Base-by-base conservation (phyloP, 2,329 filamentous ascomycete genomes). In the Talaromyces amestolkiae region DNA sequence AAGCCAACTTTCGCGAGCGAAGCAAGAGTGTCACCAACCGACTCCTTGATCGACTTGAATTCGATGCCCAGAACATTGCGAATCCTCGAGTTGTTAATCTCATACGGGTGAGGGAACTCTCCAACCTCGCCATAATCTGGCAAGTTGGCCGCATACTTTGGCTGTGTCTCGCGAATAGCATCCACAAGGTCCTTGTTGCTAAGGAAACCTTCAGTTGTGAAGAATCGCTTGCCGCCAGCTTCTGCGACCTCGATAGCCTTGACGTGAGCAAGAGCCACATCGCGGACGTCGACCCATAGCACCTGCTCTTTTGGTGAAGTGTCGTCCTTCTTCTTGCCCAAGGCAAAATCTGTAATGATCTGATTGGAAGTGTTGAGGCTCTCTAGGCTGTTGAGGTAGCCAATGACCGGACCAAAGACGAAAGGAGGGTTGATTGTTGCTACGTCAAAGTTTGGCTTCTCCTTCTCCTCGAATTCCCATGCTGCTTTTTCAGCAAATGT, bases 281-380 rank as follows among this genome's bases (percentile, higher is more conserved):
- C 81, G 8, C 80, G 78, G 17, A 83, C 81, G 76, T 82, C 73
- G 2, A 89, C 85, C 79, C 86, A 90, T 1, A 87, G 79, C 71
- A 80, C 87, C 0, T 83, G 83, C 0, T 83, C 84, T 0, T 86
- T 89, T 0, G 86, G 81, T 0, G 84, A 81, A 10, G 90, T 82
- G 31, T 82, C 80, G 1, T 84, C 78, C 68, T 86, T 87, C 73
- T 80, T 84, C 66, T 85, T 84, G 19, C 90, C 90, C 7, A 82
- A 83, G n/a, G 89, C 82, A 61, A 91, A 77, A 67, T 89, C 83
- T 9, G 85, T 80, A 63, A 92, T 83, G 22, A 88, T 85, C 69
- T 87, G 83, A 74, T 92, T 93, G 15, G 89, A 91, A 1, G 89
- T 91, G 78, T 93, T 93, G 67, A 93, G 79, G 1, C 79, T 79